These are phyloP conservation scores for Solanum acaule DNA, from an alignment of 257 asterid species.

Conservation along the genomic window DNA sequence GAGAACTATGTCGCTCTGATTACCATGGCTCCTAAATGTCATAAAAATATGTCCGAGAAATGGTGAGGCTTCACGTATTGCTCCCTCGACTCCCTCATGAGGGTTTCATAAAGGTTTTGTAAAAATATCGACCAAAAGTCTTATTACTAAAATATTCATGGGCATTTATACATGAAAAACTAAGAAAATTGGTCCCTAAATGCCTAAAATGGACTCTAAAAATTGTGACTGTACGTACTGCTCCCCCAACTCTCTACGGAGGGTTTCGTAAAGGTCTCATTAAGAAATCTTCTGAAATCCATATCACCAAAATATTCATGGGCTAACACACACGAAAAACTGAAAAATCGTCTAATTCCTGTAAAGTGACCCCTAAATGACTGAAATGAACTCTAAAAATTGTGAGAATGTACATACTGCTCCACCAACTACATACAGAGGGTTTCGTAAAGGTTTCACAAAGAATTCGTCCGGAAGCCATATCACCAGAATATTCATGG, in stretches of 20 bases:
- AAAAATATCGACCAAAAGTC: fast-evolving
- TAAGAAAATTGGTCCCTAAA: neutral
- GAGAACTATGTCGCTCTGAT: neutral
- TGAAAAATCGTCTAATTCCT: too few relatives aligned
- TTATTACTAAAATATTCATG: too few relatives aligned
- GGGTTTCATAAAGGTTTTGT: neutral
- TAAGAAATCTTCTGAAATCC: fast-evolving
- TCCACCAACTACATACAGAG: too few relatives aligned
- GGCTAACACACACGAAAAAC: too few relatives aligned
- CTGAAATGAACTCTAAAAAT: too few relatives aligned
- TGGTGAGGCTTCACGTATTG: neutral
- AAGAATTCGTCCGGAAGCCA: too few relatives aligned
- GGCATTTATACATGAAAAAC: too few relatives aligned
- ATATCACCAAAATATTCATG: neutral
- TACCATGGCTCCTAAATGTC: neutral
- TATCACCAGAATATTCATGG: too few relatives aligned
- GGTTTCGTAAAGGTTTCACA: too few relatives aligned
- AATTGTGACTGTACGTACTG: neutral
- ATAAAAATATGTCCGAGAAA: neutral
- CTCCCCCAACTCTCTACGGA: neutral
- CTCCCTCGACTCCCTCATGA: neutral
- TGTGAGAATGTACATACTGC: too few relatives aligned
- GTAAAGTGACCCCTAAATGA: too few relatives aligned
- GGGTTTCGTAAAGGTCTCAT: neutral
- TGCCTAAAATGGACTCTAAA: too few relatives aligned